Conservation (phyloP, 164 flowering plant genomes). For the Saururus chinensis region DNA sequence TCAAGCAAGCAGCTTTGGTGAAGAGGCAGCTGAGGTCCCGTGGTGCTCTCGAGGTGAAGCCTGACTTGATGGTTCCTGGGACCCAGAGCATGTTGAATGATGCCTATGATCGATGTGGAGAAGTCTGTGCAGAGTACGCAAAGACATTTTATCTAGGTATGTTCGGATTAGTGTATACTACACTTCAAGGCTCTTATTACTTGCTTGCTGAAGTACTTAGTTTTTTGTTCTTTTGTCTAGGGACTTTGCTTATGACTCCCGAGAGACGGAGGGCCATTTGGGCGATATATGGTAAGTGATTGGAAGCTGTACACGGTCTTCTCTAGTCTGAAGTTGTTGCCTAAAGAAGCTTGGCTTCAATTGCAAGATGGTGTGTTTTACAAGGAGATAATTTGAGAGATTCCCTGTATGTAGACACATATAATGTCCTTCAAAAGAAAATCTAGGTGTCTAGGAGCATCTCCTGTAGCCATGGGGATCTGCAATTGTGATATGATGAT, state of each 20-base stretch:
- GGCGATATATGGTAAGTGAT: constrained; percentile 74
- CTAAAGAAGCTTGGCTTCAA: neutral
- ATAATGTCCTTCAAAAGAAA: too few relatives aligned
- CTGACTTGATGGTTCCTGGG: constrained; percentile 41
- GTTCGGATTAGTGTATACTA: too few relatives aligned
- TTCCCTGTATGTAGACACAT: too few relatives aligned
- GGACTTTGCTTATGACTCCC: constrained; percentile 78
- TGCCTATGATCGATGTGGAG: constrained; percentile 80
- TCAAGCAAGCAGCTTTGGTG: constrained; percentile 74
- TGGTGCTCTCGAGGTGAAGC: constrained; percentile 33
- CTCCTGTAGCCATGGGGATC: neutral
- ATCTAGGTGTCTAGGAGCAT: neutral
- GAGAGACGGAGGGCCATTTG: constrained; percentile 72
- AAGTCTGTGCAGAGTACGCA: constrained; percentile 88
- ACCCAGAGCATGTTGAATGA: constrained; percentile 41
- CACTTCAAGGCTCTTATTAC: too few relatives aligned
- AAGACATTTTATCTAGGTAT: constrained; percentile 84
- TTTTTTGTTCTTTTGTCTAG: constrained; percentile 17
- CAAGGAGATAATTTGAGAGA: too few relatives aligned
- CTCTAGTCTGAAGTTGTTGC: neutral
- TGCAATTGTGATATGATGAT: too few relatives aligned
- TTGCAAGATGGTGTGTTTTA: too few relatives aligned
- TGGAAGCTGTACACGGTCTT: neutral
- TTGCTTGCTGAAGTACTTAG: neutral
- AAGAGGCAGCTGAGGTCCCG: constrained; percentile 24